Evolutionary conservation across 768 basidiomycete genomes (phyloP), one percentile per base, ranked within the genome.

Genomic region (Calocera cornea): DNA sequence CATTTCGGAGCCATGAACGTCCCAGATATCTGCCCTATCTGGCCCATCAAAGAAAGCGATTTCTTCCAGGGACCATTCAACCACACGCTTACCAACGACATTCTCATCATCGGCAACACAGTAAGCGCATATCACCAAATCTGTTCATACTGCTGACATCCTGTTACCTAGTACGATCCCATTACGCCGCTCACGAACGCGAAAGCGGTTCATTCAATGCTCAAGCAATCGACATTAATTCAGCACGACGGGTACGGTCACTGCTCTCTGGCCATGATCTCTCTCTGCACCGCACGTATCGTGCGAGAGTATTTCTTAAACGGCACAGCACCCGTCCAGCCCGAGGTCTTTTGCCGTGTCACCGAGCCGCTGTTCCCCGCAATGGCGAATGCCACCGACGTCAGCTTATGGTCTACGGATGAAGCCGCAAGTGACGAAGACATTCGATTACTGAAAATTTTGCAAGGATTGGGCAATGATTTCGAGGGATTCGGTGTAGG

Each of bases 121-220:
- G 68, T 70, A 54, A 50, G 68, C 41, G 41, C 24, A 17, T 68
- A 24, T 16, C 29, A 19, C 11, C n/a, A 29, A 22, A 8, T 24
- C 24, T 11, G 65, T 22, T 27, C 24, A 49, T 12, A 19, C 36
- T 22, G 66, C 36, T 22, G 66, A 33, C 33, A 36, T 29, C 16
- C 27, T 27, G 27, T 36, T 3, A 41, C 2, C 10, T 41, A n/a
- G n/a, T 41, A 34, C 7, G 49, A 77, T 67, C 75, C 75, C 2
- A 73, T 75, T 17, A 77, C 76, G 10, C 74, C 76, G 8, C 66
- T 75, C 19, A 41, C 64, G 12, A 76, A 72, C 66, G 76, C 73
- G 12, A 54, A 68, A 50, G 34, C 66, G 0, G 73, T 75, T 3
- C 69, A 73, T 22, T 66, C 70, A 44, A 65, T 72, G 17, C 70